Evolutionary conservation across 2,329 filamentous ascomycete genomes (phyloP).

Genomic region (Penicillium palitans): DNA sequence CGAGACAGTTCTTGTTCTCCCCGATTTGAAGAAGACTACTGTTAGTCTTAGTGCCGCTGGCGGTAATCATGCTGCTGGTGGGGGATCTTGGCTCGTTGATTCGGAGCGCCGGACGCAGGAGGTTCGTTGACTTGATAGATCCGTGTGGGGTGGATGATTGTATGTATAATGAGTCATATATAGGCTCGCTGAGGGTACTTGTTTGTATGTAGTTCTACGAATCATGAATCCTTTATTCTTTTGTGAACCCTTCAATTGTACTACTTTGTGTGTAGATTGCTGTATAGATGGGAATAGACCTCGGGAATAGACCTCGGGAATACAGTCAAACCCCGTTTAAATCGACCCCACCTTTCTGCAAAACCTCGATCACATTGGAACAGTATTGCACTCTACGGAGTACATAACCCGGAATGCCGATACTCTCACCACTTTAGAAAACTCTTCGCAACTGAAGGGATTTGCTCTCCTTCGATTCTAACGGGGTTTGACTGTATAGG

Average conservation of each 20-base stretch:
- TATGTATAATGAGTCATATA: background rate
- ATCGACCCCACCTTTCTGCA: background rate
- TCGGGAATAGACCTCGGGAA: background rate
- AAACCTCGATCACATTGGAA: background rate
- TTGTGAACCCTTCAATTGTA: background rate
- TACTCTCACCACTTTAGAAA: background rate
- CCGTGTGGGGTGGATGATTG: background rate
- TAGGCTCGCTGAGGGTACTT: background rate
- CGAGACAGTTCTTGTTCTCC: conserved; percentile 72
- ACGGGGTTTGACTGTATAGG: background rate
- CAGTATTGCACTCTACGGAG: too few relatives aligned
- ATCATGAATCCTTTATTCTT: conserved; percentile 15
- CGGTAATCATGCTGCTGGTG: conserved; percentile 42
- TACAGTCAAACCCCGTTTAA: background rate
- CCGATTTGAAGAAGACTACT: conserved; percentile 70
- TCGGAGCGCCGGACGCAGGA: conserved; percentile 49
- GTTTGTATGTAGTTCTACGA: conserved; percentile 22
- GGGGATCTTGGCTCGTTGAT: conserved; percentile 67
- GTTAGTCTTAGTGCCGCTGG: conserved; percentile 70
- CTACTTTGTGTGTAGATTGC: background rate
- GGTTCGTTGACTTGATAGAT: conserved; percentile 14
- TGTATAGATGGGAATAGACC: background rate
- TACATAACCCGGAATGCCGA: too few relatives aligned
- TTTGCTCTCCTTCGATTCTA: background rate
- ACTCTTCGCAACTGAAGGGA: background rate